Conservation (phyloP, 1,284 basidiomycete species). For the Ustanciosporium gigantosporum region DNA sequence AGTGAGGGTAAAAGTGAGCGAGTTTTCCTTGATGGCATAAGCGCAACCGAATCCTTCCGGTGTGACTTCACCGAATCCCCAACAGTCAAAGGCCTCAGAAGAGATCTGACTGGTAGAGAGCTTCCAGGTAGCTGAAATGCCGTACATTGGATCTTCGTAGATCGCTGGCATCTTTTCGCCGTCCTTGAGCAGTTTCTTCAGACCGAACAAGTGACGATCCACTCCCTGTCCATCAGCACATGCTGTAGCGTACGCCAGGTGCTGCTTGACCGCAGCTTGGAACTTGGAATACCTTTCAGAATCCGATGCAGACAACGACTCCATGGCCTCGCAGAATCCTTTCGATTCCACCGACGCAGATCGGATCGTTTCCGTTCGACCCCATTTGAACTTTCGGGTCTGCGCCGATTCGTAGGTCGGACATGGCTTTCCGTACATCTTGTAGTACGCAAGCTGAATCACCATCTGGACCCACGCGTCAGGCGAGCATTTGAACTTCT, state of each 20-base stretch:
- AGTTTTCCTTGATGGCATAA: constrained; percentile 85
- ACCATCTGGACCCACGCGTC: constrained; percentile 93
- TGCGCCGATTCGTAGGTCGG: constrained; percentile 91
- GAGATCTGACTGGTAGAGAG: constrained; percentile 87
- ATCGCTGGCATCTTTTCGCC: constrained; percentile 78
- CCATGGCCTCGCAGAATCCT: constrained; percentile 86
- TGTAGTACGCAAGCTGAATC: constrained; percentile 91
- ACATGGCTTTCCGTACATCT: constrained; percentile 76
- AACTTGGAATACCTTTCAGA: constrained; percentile 72
- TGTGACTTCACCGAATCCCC: constrained; percentile 94
- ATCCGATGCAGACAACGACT: constrained; percentile 67
- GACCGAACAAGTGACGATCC: constrained; percentile 89
- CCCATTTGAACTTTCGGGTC: constrained; percentile 87
- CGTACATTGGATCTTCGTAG: constrained; percentile 77
- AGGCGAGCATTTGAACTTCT: constrained; percentile 84
- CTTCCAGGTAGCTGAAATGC: constrained; percentile 82
- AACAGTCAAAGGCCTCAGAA: constrained; percentile 81
- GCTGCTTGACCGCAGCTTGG: constrained; percentile 76
- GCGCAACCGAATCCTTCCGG: constrained; percentile 90
- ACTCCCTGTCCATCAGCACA: constrained; percentile 93
- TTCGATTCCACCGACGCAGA: constrained; percentile 80
- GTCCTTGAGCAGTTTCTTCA: constrained; percentile 78
- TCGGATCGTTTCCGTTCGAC: constrained; percentile 92
- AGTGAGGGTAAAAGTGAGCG: constrained; percentile 91
- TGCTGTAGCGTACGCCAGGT: constrained; percentile 84